Base-by-base conservation (phyloP, 345 rosid species). In the Corymbia maculata region DNA sequence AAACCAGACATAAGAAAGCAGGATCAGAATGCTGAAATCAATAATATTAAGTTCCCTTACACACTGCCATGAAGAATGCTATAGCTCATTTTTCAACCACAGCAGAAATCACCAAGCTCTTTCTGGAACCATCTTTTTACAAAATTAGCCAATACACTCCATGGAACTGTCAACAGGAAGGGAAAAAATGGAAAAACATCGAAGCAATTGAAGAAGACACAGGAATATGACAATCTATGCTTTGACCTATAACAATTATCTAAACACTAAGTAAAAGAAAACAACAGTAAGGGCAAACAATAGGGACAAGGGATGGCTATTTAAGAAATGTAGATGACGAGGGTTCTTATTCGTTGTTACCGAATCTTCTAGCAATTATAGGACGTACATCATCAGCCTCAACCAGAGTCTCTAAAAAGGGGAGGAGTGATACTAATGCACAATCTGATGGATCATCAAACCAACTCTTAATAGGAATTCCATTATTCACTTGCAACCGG, bases 391-490 rank as follows among this genome's bases (percentile, higher is more conserved):
- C 99, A 90, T 98, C 99, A 88, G 94, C 94, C 87, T 93, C 97
- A 89, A 90, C 98, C 94, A 98, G 91, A 85, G 94, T 95, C 93
- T 97, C 99, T 89, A 98, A 92, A 94, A 98, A 97, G 89, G 99
- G 98, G 85, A 98, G 97, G 88, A 98, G 94, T 13, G 98, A 92
- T 52, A 97, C 88, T 92, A 98, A 92, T 52, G 96, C 97, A 90
- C 94, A 92, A 93, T 98, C 99, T 44, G 94, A 93, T 90, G 97
- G 95, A 90, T 98, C 99, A 93, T 94, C 95, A 82, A 96, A 96
- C 99, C 99, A 98, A 93, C 99, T 98, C 95, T 94, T 93, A 88
- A 98, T 98, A 85, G 99, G 99, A 92, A 98, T 97, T 90, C 99
- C 99, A 86, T 98, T 98, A 92, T 95, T 94, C 88, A 96, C 94